Base-by-base conservation (phyloP, 2,329 filamentous ascomycete species). In the Bimuria novae-zelandiae region DNA sequence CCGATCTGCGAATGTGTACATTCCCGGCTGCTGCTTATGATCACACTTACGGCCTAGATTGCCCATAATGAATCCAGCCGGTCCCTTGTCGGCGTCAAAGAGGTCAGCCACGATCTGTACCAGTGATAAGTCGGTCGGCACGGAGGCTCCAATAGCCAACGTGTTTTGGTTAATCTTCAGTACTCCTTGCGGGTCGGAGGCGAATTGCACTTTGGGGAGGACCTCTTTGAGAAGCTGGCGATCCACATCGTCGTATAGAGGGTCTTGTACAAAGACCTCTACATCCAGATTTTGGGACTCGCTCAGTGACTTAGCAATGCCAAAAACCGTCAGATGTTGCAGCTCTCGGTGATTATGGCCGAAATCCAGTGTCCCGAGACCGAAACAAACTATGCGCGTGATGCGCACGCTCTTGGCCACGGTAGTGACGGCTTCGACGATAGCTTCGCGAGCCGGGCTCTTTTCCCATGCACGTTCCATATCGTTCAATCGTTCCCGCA, bases 101-200 rank as follows among this genome's bases (percentile, higher is more conserved):
- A 57, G 14, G 37, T 65, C 62, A 2, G 60, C 58, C 1, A 59
- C 22, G 8, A 65, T 58, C 40, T 63, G 64, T 32, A 60, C 41
- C 14, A 65, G 22, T 1, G 62, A 62, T 22, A 64, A 53, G 1
- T 5, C 12, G 4, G 51, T 27, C 0, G 57, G 60, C 7, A 65
- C 41, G 27, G 41, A 60, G 0, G 55, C 54, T 0, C 54, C 49
- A 3, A 64, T 46, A 2, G 65, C 54, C 10, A 63, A 43, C 4
- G 59, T 61, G 12, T 56, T 23, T 16, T 51, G 36, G 39, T 67
- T 54, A 7, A 67, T 56, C 0, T 41, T 52, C 0, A 65, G 48
- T 5, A 67, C 37, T 1, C 59, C 61, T 2, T 62, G 51, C 8
- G 61, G 64, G 43, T 64, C 58, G 1, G 35, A 47, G 2, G 51